A percentile compares a stretch with the other conserved stretches of the same genome.
Evolutionary conservation across 208 protist genomes (phyloP).

Genomic region (Acanthamoeba triangularis): DNA sequence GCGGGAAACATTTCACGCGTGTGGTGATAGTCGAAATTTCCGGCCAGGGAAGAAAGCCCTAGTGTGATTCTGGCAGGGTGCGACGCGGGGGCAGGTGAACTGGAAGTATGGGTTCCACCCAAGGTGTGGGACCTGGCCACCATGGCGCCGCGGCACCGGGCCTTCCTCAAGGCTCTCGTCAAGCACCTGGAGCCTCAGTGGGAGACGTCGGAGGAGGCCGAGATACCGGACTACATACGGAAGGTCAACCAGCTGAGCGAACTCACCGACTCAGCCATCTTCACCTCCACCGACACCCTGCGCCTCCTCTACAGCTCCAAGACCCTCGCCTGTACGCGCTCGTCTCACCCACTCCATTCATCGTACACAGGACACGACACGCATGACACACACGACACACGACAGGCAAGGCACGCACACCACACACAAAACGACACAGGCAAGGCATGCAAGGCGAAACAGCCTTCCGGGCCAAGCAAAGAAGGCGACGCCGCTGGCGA

Average conservation of each 20-base stretch:
- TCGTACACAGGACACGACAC: too few relatives aligned
- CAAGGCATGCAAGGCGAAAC: constrained; percentile 11
- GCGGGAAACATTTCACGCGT: too few relatives aligned
- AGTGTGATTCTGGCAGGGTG: too few relatives aligned
- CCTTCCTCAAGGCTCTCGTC: not conserved
- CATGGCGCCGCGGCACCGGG: not conserved
- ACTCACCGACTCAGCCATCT: constrained; percentile 15
- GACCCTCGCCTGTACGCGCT: not conserved
- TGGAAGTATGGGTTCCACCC: constrained; percentile 63
- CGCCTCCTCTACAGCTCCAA: constrained; percentile 65
- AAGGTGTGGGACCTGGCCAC: constrained; percentile 15
- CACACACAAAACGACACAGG: too few relatives aligned
- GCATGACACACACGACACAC: too few relatives aligned
- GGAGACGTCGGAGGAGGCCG: not conserved
- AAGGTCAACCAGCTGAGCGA: not conserved
- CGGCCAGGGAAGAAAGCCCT: too few relatives aligned
- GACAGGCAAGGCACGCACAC: too few relatives aligned
- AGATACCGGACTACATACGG: not conserved
- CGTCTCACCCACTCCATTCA: too few relatives aligned
- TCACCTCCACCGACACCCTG: constrained; percentile 60
- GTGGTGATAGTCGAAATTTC: too few relatives aligned
- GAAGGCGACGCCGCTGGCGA: too few relatives aligned
- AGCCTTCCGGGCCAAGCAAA: not conserved
- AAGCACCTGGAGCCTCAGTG: not conserved
- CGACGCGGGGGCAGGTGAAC: too few relatives aligned